phyloP scores from a whole-genome alignment of 345 rosid genomes.

The Noccaea caerulescens region DNA sequence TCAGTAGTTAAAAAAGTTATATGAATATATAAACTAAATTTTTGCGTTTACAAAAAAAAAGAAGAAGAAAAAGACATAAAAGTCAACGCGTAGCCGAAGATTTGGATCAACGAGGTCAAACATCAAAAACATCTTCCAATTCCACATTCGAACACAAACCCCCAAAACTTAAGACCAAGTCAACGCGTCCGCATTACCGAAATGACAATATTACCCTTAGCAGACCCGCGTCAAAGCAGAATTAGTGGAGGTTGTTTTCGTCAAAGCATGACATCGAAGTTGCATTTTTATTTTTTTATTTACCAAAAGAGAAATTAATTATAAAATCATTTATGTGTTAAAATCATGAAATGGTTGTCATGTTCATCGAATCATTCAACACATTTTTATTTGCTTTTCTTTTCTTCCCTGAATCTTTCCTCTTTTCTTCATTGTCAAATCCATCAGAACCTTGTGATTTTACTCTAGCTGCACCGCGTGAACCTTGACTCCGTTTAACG shows the following conservation, averaged over 20 bases:
- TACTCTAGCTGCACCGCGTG: slow-evolving; percentile 28
- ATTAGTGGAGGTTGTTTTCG: slow-evolving; percentile 26
- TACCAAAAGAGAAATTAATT: neutral
- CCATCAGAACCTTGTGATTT: slow-evolving; percentile 42
- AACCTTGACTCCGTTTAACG: slow-evolving; percentile 12
- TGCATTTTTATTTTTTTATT: neutral
- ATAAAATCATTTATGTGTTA: slow-evolving; percentile 20
- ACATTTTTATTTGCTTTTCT: neutral
- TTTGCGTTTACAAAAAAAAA: neutral
- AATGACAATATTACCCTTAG: neutral
- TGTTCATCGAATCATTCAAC: slow-evolving; percentile 34
- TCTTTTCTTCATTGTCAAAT: slow-evolving; percentile 21
- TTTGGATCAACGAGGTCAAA: slow-evolving; percentile 31
- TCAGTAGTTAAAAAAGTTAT: slow-evolving; percentile 13
- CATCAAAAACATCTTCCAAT: slow-evolving; percentile 1
- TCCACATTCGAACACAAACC: slow-evolving; percentile 20
- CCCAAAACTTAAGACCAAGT: slow-evolving; percentile 11
- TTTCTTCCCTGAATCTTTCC: neutral
- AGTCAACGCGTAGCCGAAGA: slow-evolving; percentile 40
- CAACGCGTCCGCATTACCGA: neutral
- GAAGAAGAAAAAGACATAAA: neutral
- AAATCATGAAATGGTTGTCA: slow-evolving; percentile 51
- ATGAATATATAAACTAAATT: slow-evolving; percentile 1
- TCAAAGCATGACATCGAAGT: slow-evolving; percentile 13
- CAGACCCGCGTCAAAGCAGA: neutral